A percentile compares a stretch with the other conserved stretches of the same genome.
Evolutionary conservation across 2,329 filamentous ascomycete genomes (phyloP).

Genomic region (Monosporascus sp.): DNA sequence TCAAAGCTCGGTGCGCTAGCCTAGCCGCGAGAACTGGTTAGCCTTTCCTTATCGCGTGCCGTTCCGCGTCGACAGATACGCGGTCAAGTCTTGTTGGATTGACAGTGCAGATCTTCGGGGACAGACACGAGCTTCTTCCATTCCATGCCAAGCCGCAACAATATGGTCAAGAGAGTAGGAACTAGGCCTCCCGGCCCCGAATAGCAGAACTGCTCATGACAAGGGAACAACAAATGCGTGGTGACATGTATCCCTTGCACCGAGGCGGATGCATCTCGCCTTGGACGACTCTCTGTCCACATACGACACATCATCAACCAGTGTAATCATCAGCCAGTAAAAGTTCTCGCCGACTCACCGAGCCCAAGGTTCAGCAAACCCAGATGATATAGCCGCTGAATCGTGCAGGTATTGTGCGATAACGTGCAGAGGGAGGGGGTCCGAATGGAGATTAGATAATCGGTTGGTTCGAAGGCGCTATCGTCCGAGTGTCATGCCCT

Average conservation of each 20-base stretch:
- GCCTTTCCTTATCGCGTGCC: too few relatives aligned
- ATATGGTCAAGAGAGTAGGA: not conserved
- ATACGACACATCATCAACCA: not conserved
- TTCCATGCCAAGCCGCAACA: not conserved
- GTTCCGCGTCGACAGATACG: too few relatives aligned
- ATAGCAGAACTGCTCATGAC: too few relatives aligned
- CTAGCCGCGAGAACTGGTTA: too few relatives aligned
- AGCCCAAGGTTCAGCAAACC: not conserved
- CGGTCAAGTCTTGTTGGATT: too few relatives aligned
- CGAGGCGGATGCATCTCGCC: not conserved
- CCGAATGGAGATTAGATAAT: not conserved
- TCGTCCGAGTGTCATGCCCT: not conserved
- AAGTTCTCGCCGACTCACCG: not conserved
- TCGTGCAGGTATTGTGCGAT: not conserved
- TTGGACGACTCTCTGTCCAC: not conserved
- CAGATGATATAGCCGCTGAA: not conserved
- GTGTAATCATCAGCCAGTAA: not conserved
- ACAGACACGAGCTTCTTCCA: not conserved
- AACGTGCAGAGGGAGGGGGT: not conserved
- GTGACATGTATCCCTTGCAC: too few relatives aligned
- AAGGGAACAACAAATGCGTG: too few relatives aligned
- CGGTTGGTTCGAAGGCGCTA: not conserved
- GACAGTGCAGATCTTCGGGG: not conserved
- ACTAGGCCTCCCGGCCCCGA: too few relatives aligned
- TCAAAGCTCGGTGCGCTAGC: too few relatives aligned